phyloP scores from a whole-genome alignment of 768 basidiomycete genomes.

The Coprinopsis sp. region DNA sequence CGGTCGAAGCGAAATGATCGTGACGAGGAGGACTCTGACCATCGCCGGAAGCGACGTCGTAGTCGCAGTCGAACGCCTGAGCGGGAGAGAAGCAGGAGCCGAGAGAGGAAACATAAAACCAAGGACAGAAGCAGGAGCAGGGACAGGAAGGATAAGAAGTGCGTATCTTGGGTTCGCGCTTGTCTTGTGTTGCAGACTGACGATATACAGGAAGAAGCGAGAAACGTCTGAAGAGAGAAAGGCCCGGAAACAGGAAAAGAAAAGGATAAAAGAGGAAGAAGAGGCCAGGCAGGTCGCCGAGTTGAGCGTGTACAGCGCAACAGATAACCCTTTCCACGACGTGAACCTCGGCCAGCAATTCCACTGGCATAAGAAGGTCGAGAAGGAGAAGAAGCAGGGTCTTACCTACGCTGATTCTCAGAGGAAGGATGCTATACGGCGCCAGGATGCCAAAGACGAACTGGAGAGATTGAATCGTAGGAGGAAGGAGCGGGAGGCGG shows the following conservation, averaged over 20 bases:
- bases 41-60: constrained; percentile 23
- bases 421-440: constrained; percentile 69
- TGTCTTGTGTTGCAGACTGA: too few relatives aligned
- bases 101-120: constrained; percentile 21
- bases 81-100: constrained; percentile 23
- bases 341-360: constrained; percentile 95
- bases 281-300: constrained; percentile 91
- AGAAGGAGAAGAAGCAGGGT: constrained; percentile 90
- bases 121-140: constrained; percentile 35
- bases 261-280: constrained; percentile 75
- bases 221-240: constrained; percentile 85
- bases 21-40: constrained; percentile 27
- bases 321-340: constrained; percentile 98
- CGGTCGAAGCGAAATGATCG: constrained; percentile 20
- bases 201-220: constrained; percentile 59
- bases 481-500: constrained; percentile 89
- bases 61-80: constrained; percentile 27
- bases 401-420: constrained; percentile 75
- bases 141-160: constrained; percentile 46
- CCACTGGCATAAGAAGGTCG: constrained; percentile 97
- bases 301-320: constrained; percentile 92
- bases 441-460: constrained; percentile 93
- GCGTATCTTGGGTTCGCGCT: too few relatives aligned
- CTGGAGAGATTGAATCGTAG: constrained; percentile 85
- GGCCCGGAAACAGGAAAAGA: constrained; percentile 86